Evolutionary conservation across 306 rosid species (phyloP).

Genomic region (Quillaja saponaria): DNA sequence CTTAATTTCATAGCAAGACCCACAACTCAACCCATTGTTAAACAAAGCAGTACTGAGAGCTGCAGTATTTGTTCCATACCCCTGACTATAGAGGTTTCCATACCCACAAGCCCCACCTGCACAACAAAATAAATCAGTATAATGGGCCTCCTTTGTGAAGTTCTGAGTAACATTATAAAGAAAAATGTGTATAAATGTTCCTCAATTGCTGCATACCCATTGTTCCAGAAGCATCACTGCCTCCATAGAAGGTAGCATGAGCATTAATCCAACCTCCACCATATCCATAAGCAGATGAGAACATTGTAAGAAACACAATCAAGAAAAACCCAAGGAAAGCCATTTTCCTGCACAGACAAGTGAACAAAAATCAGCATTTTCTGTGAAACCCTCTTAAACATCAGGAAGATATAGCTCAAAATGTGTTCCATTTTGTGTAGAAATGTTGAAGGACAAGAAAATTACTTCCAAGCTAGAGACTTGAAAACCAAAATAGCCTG

Average conservation of each 20-base stretch:
- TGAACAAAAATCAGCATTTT: constrained; percentile 24
- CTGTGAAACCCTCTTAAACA: background rate
- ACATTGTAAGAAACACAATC: constrained; percentile 51
- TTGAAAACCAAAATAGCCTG: constrained; percentile 10
- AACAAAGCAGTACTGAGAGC: constrained; percentile 94
- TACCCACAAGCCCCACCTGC: constrained; percentile 99
- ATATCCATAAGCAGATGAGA: constrained; percentile 53
- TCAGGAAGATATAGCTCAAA: constrained; percentile 6
- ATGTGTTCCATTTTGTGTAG: background rate
- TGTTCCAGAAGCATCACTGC: constrained; percentile 97
- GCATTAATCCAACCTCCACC: constrained; percentile 86
- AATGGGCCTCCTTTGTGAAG: background rate
- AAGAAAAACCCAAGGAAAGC: constrained; percentile 40
- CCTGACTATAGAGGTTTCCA: constrained; percentile 94
- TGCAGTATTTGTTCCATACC: constrained; percentile 97
- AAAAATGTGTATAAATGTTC: background rate
- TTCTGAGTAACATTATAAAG: background rate
- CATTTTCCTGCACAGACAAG: constrained; percentile 65
- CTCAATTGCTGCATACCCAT: constrained; percentile 62
- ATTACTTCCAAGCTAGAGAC: constrained; percentile 32
- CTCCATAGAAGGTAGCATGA: constrained; percentile 96
- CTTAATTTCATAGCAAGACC: constrained; percentile 82
- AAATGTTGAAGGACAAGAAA: constrained; percentile 22
- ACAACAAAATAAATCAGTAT: constrained; percentile 18
- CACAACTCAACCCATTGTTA: constrained; percentile 93